phyloP scores from a whole-genome alignment of 2,329 filamentous ascomycete genomes.

The Trichoderma arundinaceum region DNA sequence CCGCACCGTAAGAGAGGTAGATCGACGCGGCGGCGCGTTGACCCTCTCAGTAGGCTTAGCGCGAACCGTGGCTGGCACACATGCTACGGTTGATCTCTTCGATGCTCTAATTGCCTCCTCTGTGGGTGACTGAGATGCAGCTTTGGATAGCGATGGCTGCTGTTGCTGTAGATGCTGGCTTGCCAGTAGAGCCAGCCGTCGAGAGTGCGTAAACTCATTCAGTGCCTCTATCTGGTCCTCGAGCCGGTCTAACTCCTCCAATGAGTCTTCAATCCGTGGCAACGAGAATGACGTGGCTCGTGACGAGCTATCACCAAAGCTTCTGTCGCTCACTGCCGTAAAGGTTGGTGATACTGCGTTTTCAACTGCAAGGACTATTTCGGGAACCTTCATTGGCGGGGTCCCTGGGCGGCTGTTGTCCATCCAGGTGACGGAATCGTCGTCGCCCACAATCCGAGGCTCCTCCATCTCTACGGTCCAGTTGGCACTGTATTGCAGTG shows the following conservation, averaged over 20 bases:
- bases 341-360: conserved; percentile 44
- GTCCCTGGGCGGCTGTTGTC: conserved; percentile 37
- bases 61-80: conserved; percentile 49
- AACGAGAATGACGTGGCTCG: conserved; percentile 44
- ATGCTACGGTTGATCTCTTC: conserved; percentile 43
- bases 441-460: conserved; percentile 30
- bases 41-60: conserved; percentile 48
- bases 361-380: conserved; percentile 42
- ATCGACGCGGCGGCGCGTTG: conserved; percentile 50
- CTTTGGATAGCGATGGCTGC: background rate
- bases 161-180: conserved; percentile 12
- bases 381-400: conserved; percentile 40
- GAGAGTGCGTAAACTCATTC: conserved; percentile 46
- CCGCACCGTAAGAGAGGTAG: conserved; percentile 49
- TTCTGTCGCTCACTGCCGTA: conserved; percentile 42
- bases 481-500: conserved; percentile 43
- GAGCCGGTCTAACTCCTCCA: conserved; percentile 66
- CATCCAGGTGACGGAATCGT: conserved; percentile 37
- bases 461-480: conserved; percentile 33
- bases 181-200: conserved; percentile 43
- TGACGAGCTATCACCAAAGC: conserved; percentile 45
- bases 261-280: conserved; percentile 66
- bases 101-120: conserved; percentile 17
- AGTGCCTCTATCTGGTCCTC: conserved; percentile 67
- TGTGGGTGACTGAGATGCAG: background rate